These are phyloP conservation scores for Collybia nuda DNA, from an alignment of 768 basidiomycete species.

Conservation along the genomic window DNA sequence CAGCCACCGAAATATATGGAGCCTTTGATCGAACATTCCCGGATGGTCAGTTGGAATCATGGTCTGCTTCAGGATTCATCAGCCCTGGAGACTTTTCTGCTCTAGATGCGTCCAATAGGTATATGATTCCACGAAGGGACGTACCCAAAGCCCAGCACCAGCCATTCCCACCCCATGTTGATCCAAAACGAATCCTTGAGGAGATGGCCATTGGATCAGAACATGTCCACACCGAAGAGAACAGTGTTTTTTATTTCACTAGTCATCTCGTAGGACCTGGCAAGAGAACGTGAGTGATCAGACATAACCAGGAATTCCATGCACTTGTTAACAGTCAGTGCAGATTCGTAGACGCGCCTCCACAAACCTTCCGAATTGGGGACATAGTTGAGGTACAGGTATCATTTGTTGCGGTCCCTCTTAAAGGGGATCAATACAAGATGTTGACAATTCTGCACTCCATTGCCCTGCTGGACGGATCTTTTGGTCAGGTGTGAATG, in stretches of 20 bases:
- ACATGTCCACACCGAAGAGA: neutral
- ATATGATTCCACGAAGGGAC: slow-evolving; percentile 8
- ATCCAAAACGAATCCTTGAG: neutral
- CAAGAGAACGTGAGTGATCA: neutral
- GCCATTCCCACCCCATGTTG: slow-evolving; percentile 1
- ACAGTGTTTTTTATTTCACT: slow-evolving; percentile 3
- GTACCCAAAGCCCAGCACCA: neutral
- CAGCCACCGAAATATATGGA: slow-evolving; percentile 3
- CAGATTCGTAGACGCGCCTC: neutral
- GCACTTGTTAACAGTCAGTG: neutral
- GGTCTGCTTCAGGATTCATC: neutral
- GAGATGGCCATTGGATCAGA: neutral
- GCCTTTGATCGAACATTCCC: slow-evolving; percentile 2
- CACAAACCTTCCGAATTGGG: slow-evolving; percentile 11
- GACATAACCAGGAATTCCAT: neutral
- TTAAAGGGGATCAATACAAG: slow-evolving; percentile 10
- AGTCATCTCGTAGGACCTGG: neutral
- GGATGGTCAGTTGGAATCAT: slow-evolving; percentile 1
- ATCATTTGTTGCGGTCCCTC: slow-evolving; percentile 9
- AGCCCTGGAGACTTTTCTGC: neutral
- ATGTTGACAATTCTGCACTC: slow-evolving; percentile 9
- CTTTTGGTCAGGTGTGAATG: slow-evolving; percentile 9
- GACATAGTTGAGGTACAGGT: slow-evolving; percentile 14
- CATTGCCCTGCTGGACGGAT: slow-evolving; percentile 9
- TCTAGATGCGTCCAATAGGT: slow-evolving; percentile 7